Base-by-base conservation (phyloP, 805 yeast genomes). In the Wickerhamiella alocasiicola region DNA sequence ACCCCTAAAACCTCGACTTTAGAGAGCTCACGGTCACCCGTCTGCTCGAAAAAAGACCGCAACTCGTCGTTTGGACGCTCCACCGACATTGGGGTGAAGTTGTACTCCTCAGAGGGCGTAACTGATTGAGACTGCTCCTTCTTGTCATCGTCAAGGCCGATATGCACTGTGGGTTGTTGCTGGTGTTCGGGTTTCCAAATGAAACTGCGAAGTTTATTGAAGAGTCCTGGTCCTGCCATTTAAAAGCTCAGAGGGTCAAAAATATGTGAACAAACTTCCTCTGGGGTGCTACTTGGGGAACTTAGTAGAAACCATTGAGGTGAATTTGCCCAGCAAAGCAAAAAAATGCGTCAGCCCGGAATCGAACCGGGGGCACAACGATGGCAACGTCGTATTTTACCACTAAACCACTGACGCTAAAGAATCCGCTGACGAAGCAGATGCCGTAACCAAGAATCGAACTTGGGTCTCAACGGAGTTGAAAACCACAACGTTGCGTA, bases 1-100 rank as follows among this genome's bases (percentile, higher is more conserved):
- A 82, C 88, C 6, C 91, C 93, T 54, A 78, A 85, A 48, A 77
- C 69, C 55, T 82, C 94, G 36, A 80, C 64, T 18, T 76, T 80
- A 9, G 75, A 66, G 46, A 82, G 63, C n/a, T 85, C 84, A 9
- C 59, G 60, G 43, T 73, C 71, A 13, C 91, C 91, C 55, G 79
- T 81, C 24, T 62, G 65, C 17, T 68, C 68, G 54, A 81, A 81
- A 52, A 81, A 81, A 25, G 66, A 70, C 13, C 82, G 74, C 36
- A 81, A 60, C 19, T 72, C 68, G 29, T 70, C 74, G 57, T 78
- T 79, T 6, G 76, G 74, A 1, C 35, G n/a, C 13, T 37, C 30
- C n/a, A 24, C 21, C 6, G n/a, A 7, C 25, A 19, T 15, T 6
- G 21, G n/a, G 13, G 9, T 34, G 38, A 25, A 16, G 30, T 24